These are phyloP conservation scores for Mayamaea pseudoterrestris DNA, from an alignment of 108 stramenopile species.

Conservation along the genomic window DNA sequence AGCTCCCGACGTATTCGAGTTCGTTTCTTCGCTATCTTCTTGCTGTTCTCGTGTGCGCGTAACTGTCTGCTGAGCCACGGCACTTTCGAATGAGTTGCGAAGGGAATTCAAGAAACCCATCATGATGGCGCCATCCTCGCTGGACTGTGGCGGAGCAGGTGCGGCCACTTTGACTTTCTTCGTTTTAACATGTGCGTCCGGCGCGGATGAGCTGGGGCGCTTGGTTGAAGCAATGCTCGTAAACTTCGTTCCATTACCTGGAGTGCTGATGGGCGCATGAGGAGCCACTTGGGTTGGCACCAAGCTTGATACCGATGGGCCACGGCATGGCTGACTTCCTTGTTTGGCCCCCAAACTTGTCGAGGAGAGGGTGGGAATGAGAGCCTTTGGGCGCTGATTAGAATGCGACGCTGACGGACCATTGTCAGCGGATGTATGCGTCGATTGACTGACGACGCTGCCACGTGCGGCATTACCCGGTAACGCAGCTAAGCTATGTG, in stretches of 20 bases:
- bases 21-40: background rate
- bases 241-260: background rate
- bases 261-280: background rate
- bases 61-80: conserved; percentile 12
- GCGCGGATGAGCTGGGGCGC: background rate
- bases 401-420: too few relatives aligned
- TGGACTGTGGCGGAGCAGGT: background rate
- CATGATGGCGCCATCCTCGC: conserved; percentile 19
- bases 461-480: too few relatives aligned
- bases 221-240: too few relatives aligned
- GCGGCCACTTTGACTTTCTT: conserved; percentile 1
- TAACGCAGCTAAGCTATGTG: too few relatives aligned
- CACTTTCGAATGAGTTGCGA: conserved; percentile 21
- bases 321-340: too few relatives aligned
- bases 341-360: too few relatives aligned
- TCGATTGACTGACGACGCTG: too few relatives aligned
- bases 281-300: too few relatives aligned
- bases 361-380: too few relatives aligned
- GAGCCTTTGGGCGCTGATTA: too few relatives aligned
- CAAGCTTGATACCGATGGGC: too few relatives aligned
- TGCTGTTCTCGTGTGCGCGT: background rate
- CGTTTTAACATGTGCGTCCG: background rate
- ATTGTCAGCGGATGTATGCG: too few relatives aligned
- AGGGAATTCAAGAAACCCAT: conserved; percentile 32
- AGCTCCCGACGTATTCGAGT: background rate